Conservation (phyloP, 2,329 filamentous ascomycete species). For the Aspergillus persii region DNA sequence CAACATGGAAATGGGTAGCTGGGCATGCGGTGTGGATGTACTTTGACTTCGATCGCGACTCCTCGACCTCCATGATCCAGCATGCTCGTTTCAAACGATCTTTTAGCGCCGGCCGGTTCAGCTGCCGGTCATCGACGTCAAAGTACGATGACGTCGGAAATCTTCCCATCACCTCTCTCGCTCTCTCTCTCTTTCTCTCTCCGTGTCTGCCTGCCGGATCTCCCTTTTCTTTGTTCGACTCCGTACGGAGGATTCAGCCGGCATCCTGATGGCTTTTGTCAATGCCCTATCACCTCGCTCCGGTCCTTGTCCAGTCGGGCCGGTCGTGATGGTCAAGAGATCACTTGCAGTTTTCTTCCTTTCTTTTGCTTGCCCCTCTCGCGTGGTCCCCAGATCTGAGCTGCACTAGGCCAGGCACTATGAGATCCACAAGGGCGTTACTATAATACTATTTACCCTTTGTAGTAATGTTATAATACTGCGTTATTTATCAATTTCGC, state of each 20-base stretch:
- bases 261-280: slow-evolving; percentile 3
- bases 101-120: background rate
- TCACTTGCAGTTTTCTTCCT: slow-evolving; percentile 19
- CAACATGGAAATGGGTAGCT: background rate
- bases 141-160: slow-evolving; percentile 6
- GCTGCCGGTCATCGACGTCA: background rate
- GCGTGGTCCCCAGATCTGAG: slow-evolving; percentile 24
- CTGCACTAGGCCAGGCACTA: slow-evolving; percentile 20
- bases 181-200: background rate
- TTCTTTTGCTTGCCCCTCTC: slow-evolving; percentile 16
- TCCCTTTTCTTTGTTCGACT: background rate
- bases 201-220: background rate
- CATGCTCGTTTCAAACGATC: background rate
- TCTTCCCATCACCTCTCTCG: background rate
- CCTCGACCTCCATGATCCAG: background rate
- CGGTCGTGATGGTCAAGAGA: slow-evolving; percentile 14
- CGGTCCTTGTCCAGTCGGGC: background rate
- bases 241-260: background rate
- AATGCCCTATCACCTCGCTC: background rate
- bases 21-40: background rate
- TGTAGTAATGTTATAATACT: background rate
- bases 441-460: background rate
- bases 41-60: no score
- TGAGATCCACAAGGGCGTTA: slow-evolving; percentile 12
- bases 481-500: background rate